A percentile compares a stretch with the other conserved stretches of the same genome.
Evolutionary conservation across 2,329 filamentous ascomycete genomes (phyloP).

Genomic region (Rosellinia necatrix): DNA sequence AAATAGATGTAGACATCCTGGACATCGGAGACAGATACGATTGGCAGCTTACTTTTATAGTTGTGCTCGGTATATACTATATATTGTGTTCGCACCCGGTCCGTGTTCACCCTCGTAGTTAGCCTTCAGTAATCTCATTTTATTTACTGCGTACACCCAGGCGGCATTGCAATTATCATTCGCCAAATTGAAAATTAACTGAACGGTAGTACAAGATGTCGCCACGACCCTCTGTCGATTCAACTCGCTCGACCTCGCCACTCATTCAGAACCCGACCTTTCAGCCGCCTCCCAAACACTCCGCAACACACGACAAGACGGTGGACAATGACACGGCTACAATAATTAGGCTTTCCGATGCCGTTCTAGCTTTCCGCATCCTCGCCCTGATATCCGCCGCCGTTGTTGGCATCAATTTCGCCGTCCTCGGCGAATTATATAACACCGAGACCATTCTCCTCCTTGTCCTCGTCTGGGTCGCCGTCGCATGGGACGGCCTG

Average conservation of each 20-base stretch:
- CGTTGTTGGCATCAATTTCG: background rate
- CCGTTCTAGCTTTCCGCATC: background rate
- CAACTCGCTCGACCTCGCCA: slow-evolving; percentile 4
- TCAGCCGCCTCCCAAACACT: background rate
- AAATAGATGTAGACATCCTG: no score
- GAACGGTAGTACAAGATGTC: background rate
- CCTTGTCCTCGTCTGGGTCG: slow-evolving; percentile 6
- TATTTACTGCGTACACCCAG: no score
- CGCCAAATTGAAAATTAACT: no score
- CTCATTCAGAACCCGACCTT: slow-evolving; percentile 1
- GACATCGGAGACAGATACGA: no score
- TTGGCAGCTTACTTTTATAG: no score
- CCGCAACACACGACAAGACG: background rate
- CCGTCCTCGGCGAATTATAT: background rate
- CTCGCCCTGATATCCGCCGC: slow-evolving; percentile 17
- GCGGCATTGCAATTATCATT: background rate
- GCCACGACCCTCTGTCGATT: slow-evolving; percentile 21
- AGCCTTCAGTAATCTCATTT: no score
- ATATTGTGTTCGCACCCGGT: no score
- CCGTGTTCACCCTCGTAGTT: no score
- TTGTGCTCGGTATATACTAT: no score
- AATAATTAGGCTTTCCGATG: background rate
- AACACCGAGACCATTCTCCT: background rate
- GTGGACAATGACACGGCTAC: background rate
- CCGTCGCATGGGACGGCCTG: slow-evolving; percentile 9